Base-by-base conservation (phyloP, 257 asterid species). In the Jacaranda copaia region DNA sequence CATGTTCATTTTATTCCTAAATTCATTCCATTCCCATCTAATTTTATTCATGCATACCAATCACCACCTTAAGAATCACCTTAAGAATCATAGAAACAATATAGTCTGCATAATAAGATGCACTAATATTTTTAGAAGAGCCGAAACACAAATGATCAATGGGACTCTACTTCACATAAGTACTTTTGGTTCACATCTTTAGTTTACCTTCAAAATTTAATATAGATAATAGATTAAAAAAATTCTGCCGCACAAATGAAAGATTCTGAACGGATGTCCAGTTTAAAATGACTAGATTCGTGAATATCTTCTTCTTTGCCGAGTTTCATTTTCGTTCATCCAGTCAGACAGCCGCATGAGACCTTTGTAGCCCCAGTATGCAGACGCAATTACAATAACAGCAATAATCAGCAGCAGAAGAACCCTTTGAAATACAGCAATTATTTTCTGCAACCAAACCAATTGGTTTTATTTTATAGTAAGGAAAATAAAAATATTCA, bases 291-390 rank as follows among this genome's bases (percentile, higher is more conserved):
- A 68, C 84, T 87, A 85, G n/a, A 67, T 42, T 46, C 88, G 71
- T 3, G 85, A 25, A 62, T 81, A 68, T 70, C 89, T 85, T 84
- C 83, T 82, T 69, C 83, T 86, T 16, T 86, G 92, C 46, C 79
- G 89, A 55, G 73, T 39, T 81, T 94, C 98, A 20, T 73, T 71
- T 81, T 88, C 87, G 72, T 94, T 91, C 99, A 94, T 92, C 90
- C 93, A 83, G 80, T 94, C 99, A 5, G 95, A 88, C 52, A 94
- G 88, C 97, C 91, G 77, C 66, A 89, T 2, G 36, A 94, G 89
- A 72, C 92, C 87, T 73, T 87, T 88, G 72, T 85, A 91, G 10
- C 97, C 93, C 2, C 67, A 88, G 75, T 84, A 87, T 16, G 83
- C 84, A 35, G 81, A 86, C 36, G 83, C 86, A 76, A 82, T 67